Evolutionary conservation across 2,329 filamentous ascomycete genomes (phyloP).

Genomic region (Colletotrichum chlorophyti): DNA sequence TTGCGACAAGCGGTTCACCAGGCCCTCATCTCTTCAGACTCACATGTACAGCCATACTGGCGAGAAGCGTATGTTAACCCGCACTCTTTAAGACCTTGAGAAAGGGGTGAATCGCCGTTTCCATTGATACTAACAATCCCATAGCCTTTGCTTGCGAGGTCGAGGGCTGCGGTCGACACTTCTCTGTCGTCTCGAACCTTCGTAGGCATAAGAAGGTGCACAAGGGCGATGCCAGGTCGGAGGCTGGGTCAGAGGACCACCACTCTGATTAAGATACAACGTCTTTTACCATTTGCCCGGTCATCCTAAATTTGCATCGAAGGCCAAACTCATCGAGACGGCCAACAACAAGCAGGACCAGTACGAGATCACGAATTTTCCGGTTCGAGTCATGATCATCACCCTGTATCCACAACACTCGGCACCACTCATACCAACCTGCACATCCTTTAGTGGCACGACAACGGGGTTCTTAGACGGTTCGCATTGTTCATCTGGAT

Average conservation of each 20-base stretch:
- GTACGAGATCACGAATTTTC: constrained; percentile 29
- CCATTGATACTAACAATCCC: not conserved
- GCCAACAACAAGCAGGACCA: constrained; percentile 1
- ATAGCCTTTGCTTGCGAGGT: constrained; percentile 93
- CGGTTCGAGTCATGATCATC: constrained; percentile 27
- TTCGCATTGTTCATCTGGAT: not conserved
- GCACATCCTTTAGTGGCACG: not conserved
- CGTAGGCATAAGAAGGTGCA: constrained; percentile 96
- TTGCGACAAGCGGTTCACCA: constrained; percentile 96
- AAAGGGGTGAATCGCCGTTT: too few relatives aligned
- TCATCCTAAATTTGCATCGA: not conserved
- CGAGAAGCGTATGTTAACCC: constrained; percentile 83
- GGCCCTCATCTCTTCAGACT: constrained; percentile 92
- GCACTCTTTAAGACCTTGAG: too few relatives aligned
- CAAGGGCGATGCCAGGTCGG: constrained; percentile 74
- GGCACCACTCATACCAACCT: constrained; percentile 7
- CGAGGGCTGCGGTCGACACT: constrained; percentile 92
- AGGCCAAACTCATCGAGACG: not conserved
- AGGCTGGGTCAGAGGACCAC: constrained; percentile 68
- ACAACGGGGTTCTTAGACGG: constrained; percentile 19
- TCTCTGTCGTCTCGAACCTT: constrained; percentile 96
- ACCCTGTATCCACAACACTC: constrained; percentile 14
- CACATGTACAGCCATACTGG: constrained; percentile 99
- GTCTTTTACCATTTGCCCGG: not conserved
- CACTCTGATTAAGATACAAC: constrained; percentile 59